These are phyloP conservation scores for Pythium pectinolyticum DNA, from an alignment of 352 stramenopile genomes.

Conservation along the genomic window DNA sequence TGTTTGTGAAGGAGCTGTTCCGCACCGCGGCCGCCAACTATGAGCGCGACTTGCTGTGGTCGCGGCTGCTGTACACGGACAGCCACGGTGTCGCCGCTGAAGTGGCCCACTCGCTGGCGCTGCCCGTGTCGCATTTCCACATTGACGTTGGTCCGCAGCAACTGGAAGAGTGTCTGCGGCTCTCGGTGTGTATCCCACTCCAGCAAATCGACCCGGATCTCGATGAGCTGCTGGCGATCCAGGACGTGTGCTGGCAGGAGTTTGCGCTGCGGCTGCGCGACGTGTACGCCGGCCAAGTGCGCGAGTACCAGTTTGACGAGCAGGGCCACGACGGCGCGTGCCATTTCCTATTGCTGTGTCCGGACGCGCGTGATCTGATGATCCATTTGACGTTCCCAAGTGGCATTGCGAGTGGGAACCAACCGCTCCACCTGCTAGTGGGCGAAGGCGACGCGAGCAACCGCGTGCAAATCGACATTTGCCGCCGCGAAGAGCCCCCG, in stretches of 20 bases:
- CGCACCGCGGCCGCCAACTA: slow-evolving; percentile 80
- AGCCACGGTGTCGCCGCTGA: slow-evolving; percentile 45
- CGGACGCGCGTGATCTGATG: slow-evolving; percentile 82
- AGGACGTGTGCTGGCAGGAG: slow-evolving; percentile 78
- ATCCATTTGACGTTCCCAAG: slow-evolving; percentile 81
- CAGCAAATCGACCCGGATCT: slow-evolving; percentile 76
- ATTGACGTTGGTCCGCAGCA: slow-evolving; percentile 80
- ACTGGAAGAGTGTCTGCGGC: slow-evolving; percentile 76
- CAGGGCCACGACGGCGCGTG: slow-evolving; percentile 70
- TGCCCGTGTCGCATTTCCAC: slow-evolving; percentile 59
- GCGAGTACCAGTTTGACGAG: slow-evolving; percentile 84
- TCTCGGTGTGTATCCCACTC: slow-evolving; percentile 82
- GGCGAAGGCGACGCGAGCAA: slow-evolving; percentile 25
- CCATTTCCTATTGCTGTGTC: slow-evolving; percentile 80
- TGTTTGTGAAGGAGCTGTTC: slow-evolving; percentile 80
- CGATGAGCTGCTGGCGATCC: slow-evolving; percentile 60
- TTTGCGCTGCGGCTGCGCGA: slow-evolving; percentile 71
- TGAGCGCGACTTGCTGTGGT: slow-evolving; percentile 84
- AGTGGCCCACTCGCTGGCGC: slow-evolving; percentile 51
- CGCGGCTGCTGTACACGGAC: slow-evolving; percentile 75
- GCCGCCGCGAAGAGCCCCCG: slow-evolving; percentile 73
- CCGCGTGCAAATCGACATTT: slow-evolving; percentile 74
- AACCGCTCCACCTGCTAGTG: no score
- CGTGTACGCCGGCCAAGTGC: slow-evolving; percentile 76
- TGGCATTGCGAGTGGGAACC: slow-evolving; percentile 17